These are phyloP conservation scores for Tuber indicum DNA, from an alignment of 495 filamentous ascomycete species.

Conservation along the genomic window DNA sequence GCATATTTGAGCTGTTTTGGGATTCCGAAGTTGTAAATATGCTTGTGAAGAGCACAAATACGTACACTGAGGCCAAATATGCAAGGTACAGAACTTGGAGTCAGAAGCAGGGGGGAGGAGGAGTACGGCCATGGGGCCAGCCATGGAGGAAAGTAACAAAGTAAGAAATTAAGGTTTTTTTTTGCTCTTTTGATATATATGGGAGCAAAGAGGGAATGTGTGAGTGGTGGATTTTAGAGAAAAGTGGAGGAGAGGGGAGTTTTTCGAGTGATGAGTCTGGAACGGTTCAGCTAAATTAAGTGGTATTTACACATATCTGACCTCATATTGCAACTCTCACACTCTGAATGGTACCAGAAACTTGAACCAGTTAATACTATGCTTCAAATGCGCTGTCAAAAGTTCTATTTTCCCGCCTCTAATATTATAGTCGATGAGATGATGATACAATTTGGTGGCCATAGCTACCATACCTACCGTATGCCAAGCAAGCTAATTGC, in stretches of 20 bases:
- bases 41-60: no score
- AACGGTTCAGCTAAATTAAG: conserved; percentile 17
- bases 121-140: no score
- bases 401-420: neutral
- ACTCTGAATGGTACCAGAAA: conserved; percentile 13
- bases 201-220: neutral
- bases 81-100: no score
- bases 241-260: neutral
- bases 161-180: neutral
- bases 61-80: no score
- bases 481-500: conserved; percentile 21
- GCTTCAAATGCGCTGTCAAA: neutral
- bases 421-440: conserved; percentile 12
- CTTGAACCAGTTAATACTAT: conserved; percentile 12
- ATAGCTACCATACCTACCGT: conserved; percentile 6
- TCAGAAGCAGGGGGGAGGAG: no score
- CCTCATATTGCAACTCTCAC: neutral
- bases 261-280: neutral
- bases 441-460: conserved; percentile 8
- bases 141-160: neutral
- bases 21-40: no score
- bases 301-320: conserved; percentile 11
- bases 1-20: no score
- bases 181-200: no score
- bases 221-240: neutral